Percentiles rank a stretch among this genome's conserved stretches.
phyloP scores from a whole-genome alignment of 2,329 filamentous ascomycete genomes.

The Cladosporium sp. region DNA sequence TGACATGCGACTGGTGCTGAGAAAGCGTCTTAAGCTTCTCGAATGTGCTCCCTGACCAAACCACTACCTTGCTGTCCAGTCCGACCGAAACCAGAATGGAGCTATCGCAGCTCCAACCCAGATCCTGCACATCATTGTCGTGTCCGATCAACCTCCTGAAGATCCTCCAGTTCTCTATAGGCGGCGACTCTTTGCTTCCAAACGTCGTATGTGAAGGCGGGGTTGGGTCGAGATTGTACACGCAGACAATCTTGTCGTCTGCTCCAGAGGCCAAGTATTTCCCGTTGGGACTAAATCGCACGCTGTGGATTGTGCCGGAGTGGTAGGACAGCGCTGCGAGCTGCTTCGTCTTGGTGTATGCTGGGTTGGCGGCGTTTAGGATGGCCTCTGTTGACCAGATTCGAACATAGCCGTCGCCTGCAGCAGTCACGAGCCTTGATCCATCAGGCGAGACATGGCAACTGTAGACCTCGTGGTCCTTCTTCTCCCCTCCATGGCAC shows the following conservation, averaged over 20 bases:
- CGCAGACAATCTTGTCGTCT: conserved; percentile 98
- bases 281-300: conserved; percentile 93
- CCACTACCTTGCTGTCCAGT: conserved; percentile 94
- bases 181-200: conserved; percentile 83
- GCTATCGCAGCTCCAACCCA: conserved; percentile 95
- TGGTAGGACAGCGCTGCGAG: conserved; percentile 98
- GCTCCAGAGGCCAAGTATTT: conserved; percentile 95
- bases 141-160: conserved; percentile 91
- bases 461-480: conserved; percentile 98
- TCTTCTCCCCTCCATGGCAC: conserved; percentile 94
- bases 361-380: conserved; percentile 72
- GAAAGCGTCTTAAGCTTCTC: conserved; percentile 95
- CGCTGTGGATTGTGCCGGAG: conserved; percentile 93
- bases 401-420: conserved; percentile 94
- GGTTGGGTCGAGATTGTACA: conserved; percentile 86
- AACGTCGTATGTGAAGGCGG: conserved; percentile 77
- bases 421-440: conserved; percentile 85
- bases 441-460: conserved; percentile 97
- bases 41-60: conserved; percentile 97
- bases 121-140: conserved; percentile 97
- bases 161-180: conserved; percentile 97
- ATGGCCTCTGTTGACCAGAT: conserved; percentile 98
- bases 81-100: conserved; percentile 95
- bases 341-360: conserved; percentile 80
- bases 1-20: conserved; percentile 95